Evolutionary conservation across 495 filamentous ascomycete species (phyloP).

Genomic region (Penicillium subrubescens): DNA sequence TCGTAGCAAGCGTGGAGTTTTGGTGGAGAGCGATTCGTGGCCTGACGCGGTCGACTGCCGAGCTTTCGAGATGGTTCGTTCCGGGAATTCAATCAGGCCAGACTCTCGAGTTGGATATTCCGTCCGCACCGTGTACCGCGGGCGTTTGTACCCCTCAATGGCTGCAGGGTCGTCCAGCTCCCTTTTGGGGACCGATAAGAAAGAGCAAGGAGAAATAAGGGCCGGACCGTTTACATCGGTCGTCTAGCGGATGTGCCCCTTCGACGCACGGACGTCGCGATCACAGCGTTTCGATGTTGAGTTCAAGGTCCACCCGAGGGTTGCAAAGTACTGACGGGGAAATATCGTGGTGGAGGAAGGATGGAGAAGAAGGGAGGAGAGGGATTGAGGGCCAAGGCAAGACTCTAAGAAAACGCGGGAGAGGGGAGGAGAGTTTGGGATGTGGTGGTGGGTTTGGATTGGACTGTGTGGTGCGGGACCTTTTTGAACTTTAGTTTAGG

Average conservation of each 20-base stretch:
- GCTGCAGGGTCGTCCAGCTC: conserved; percentile 19
- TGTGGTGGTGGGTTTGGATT: conserved; percentile 7
- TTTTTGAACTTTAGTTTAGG: conserved; percentile 2
- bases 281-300: conserved; percentile 8
- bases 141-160: conserved; percentile 7
- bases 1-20: conserved; percentile 2
- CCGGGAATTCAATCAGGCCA: background rate
- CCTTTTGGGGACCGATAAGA: conserved; percentile 27
- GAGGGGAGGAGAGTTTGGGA: conserved; percentile 5
- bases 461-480: conserved; percentile 10
- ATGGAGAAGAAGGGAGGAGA: background rate
- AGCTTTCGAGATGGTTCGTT: background rate
- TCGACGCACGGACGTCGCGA: conserved; percentile 20
- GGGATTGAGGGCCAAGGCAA: conserved; percentile 7
- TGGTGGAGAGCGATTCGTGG: conserved; percentile 1
- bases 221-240: conserved; percentile 44
- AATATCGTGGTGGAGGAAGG: conserved; percentile 4
- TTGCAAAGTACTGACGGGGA: background rate
- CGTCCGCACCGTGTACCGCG: conserved; percentile 10
- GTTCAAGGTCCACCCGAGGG: conserved; percentile 1
- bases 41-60: background rate
- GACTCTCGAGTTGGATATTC: background rate
- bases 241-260: conserved; percentile 22
- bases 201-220: conserved; percentile 30
- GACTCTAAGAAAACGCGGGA: background rate